phyloP scores from a whole-genome alignment of 495 filamentous ascomycete genomes.

The Penicillium cinerascens region DNA sequence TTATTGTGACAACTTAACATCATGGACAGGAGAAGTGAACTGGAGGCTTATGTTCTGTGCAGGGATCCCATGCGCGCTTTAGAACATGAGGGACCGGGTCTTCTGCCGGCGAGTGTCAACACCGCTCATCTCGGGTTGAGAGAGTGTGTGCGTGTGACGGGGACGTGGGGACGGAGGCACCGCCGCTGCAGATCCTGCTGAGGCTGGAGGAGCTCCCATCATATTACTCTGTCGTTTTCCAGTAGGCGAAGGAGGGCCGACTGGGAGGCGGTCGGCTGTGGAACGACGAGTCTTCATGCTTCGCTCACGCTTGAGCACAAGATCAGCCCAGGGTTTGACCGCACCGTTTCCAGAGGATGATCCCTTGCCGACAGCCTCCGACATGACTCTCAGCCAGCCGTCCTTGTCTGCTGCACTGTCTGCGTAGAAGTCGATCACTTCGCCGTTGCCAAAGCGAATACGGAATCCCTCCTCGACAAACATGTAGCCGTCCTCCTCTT shows the following conservation, averaged over 20 bases:
- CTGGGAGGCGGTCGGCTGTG: constrained; percentile 26
- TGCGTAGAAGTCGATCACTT: constrained; percentile 98
- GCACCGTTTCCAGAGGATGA: constrained; percentile 37
- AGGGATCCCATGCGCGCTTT: constrained; percentile 1
- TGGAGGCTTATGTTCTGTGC: constrained; percentile 10
- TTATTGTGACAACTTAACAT: constrained; percentile 32
- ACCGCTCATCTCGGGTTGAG: constrained; percentile 40
- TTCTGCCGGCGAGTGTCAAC: constrained; percentile 42
- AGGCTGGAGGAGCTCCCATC: constrained; percentile 25
- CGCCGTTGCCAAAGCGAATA: constrained; percentile 94
- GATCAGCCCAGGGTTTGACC: constrained; percentile 71
- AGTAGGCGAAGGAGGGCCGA: constrained; percentile 19
- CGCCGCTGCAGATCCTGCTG: constrained; percentile 27
- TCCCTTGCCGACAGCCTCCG: constrained; percentile 75
- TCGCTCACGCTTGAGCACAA: constrained; percentile 60
- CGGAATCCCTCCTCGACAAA: constrained; percentile 99
- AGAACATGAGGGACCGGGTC: constrained; percentile 46
- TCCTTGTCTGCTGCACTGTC: constrained; percentile 82
- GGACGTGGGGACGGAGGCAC: constrained; percentile 28
- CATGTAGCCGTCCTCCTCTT: constrained; percentile 99
- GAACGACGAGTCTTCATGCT: constrained; percentile 34
- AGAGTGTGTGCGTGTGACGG: constrained; percentile 43
- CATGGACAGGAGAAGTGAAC: constrained; percentile 30
- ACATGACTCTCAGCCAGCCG: constrained; percentile 90
- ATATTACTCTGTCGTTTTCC: constrained; percentile 23